These are phyloP conservation scores for Paralagenidium karlingii DNA, from an alignment of 352 stramenopile species.

Conservation along the genomic window DNA sequence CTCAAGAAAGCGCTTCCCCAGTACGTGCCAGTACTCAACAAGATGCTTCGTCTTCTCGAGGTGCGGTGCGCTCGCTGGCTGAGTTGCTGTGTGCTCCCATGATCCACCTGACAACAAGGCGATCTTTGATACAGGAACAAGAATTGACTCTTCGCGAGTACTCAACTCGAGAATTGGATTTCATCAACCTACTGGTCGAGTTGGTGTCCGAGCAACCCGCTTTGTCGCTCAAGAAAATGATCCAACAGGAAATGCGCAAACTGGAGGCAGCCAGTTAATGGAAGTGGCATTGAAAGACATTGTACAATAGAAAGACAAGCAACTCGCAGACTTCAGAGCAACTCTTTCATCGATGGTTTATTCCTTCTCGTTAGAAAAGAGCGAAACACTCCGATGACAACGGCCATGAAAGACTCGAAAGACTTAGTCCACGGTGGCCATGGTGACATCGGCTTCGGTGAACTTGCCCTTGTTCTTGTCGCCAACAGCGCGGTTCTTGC, in stretches of 20 bases:
- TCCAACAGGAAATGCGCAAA: conserved; percentile 52
- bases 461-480: conserved; percentile 85
- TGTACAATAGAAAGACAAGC: too few species aligned
- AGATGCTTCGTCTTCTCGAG: conserved; percentile 50
- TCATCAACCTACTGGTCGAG: conserved; percentile 69
- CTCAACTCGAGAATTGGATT: conserved; percentile 62
- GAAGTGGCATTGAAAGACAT: too few species aligned
- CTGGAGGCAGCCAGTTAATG: too few species aligned
- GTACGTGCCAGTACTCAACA: conserved; percentile 51
- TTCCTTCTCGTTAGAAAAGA: background rate
- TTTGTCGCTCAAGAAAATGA: conserved; percentile 49
- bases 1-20: conserved; percentile 60
- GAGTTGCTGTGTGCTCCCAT: too few species aligned
- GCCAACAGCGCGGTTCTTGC: conserved; percentile 89
- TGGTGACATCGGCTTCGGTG: conserved; percentile 77
- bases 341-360: too few species aligned
- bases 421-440: conserved; percentile 84
- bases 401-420: background rate
- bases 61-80: too few species aligned
- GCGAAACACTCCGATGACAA: background rate
- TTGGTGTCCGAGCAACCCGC: conserved; percentile 61
- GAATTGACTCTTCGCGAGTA: conserved; percentile 60
- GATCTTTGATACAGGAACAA: too few species aligned
- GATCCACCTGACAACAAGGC: too few species aligned
- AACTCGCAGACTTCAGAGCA: too few species aligned